Conservation (phyloP, 1,139 yeast genomes). For the Arxiozyma bovina region DNA sequence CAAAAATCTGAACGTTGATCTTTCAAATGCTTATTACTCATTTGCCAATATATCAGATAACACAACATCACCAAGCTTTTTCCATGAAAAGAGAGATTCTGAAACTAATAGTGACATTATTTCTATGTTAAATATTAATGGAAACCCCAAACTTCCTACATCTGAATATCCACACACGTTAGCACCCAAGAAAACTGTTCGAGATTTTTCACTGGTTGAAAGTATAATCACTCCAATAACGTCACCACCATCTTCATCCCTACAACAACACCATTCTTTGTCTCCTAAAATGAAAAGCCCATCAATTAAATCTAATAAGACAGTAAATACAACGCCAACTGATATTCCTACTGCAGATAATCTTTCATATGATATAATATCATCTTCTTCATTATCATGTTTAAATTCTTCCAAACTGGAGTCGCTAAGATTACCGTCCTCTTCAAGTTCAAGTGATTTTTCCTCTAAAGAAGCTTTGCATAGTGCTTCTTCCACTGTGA, state of each 20-base stretch:
- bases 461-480: background rate
- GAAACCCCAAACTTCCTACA: background rate
- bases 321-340: conserved; percentile 23
- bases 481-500: conserved; percentile 3
- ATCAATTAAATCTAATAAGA: conserved; percentile 15
- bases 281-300: conserved; percentile 25
- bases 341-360: conserved; percentile 22
- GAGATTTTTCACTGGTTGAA: background rate
- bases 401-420: background rate
- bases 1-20: conserved; percentile 6
- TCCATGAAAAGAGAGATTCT: conserved; percentile 4
- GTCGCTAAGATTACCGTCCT: conserved; percentile 1
- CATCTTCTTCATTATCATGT: conserved; percentile 5
- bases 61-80: conserved; percentile 19
- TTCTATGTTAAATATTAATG: conserved; percentile 1
- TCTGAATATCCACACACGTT: conserved; percentile 9
- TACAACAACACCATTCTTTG: background rate
- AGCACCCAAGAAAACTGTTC: conserved; percentile 10
- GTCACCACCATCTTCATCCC: background rate
- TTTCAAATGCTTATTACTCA: conserved; percentile 29
- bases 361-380: conserved; percentile 21
- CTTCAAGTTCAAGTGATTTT: background rate
- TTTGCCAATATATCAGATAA: conserved; percentile 33
- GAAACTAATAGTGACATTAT: conserved; percentile 3
- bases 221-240: background rate